These are phyloP conservation scores for Ogataea zsoltii DNA, from an alignment of 805 yeast genomes.

Conservation along the genomic window DNA sequence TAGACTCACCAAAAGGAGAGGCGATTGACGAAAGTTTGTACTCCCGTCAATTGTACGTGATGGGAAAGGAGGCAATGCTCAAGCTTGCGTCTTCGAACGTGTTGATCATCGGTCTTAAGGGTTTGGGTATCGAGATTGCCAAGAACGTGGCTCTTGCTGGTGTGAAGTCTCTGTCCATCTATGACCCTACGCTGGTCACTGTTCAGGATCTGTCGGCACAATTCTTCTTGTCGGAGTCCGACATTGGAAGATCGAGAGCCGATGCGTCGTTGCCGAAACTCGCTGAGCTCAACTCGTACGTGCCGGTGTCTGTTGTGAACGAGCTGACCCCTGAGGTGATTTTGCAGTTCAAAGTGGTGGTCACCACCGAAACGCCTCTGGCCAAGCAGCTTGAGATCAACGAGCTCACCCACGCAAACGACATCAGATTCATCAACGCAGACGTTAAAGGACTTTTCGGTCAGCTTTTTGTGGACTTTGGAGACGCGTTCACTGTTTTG, in stretches of 20 bases:
- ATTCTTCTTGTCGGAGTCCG: constrained; percentile 71
- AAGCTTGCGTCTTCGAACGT: constrained; percentile 94
- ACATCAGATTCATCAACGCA: constrained; percentile 78
- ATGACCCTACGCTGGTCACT: constrained; percentile 73
- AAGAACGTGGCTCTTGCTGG: constrained; percentile 97
- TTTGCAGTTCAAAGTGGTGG: constrained; percentile 69
- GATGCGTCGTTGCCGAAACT: constrained; percentile 63
- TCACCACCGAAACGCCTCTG: constrained; percentile 74
- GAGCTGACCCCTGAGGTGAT: constrained; percentile 57
- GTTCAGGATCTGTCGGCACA: constrained; percentile 83
- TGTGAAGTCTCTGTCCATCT: constrained; percentile 83
- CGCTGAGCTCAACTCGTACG: constrained; percentile 85
- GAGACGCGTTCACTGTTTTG: constrained; percentile 71
- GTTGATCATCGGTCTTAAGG: constrained; percentile 85
- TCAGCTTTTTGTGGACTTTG: constrained; percentile 86
- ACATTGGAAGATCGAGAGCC: constrained; percentile 81
- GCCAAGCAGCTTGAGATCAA: constrained; percentile 78
- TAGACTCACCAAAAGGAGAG: constrained; percentile 40
- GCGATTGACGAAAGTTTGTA: constrained; percentile 91
- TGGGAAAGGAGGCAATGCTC: constrained; percentile 98
- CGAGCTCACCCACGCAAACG: constrained; percentile 67
- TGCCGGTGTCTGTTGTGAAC: constrained; percentile 71
- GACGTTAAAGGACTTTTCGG: constrained; percentile 90
- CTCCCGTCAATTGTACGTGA: constrained; percentile 93
- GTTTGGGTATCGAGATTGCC: constrained; percentile 94